These are phyloP conservation scores for Candida pseudofarinosa DNA, from an alignment of 805 yeast genomes.

Conservation along the genomic window DNA sequence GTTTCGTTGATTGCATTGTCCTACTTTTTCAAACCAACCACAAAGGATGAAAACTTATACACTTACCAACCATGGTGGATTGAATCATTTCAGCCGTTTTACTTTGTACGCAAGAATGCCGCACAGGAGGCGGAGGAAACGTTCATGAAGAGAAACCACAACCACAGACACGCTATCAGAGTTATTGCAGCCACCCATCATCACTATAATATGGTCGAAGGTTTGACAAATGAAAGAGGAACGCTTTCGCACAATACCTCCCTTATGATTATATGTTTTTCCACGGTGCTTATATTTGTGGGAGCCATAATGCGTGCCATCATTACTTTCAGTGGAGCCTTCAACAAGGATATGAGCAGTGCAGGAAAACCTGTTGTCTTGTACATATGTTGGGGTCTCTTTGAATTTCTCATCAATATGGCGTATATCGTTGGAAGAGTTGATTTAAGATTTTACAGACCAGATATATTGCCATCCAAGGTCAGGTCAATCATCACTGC, in stretches of 20 bases:
- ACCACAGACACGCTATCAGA: constrained; percentile 49
- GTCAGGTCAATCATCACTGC: constrained; percentile 41
- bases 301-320: constrained; percentile 48
- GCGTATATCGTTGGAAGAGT: constrained; percentile 60
- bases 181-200: constrained; percentile 59
- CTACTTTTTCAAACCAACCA: constrained; percentile 53
- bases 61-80: constrained; percentile 81
- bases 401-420: constrained; percentile 56
- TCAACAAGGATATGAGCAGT: constrained; percentile 10
- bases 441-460: constrained; percentile 76
- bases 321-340: constrained; percentile 18
- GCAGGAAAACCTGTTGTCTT: constrained; percentile 51
- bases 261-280: constrained; percentile 40
- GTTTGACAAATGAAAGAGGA: constrained; percentile 38
- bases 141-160: constrained; percentile 46
- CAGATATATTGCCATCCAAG: constrained; percentile 48
- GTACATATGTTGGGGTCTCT: constrained; percentile 66
- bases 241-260: constrained; percentile 51
- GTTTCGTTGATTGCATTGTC: constrained; percentile 47
- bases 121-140: constrained; percentile 44
- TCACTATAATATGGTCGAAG: constrained; percentile 33
- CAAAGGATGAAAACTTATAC: constrained; percentile 44
- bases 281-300: constrained; percentile 48
- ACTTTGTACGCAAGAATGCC: constrained; percentile 57
- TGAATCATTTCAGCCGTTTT: constrained; percentile 54